Evolutionary conservation across 192 early-diverging fungal genomes (phyloP).

Genomic region (Geosiphon pyriformis): DNA sequence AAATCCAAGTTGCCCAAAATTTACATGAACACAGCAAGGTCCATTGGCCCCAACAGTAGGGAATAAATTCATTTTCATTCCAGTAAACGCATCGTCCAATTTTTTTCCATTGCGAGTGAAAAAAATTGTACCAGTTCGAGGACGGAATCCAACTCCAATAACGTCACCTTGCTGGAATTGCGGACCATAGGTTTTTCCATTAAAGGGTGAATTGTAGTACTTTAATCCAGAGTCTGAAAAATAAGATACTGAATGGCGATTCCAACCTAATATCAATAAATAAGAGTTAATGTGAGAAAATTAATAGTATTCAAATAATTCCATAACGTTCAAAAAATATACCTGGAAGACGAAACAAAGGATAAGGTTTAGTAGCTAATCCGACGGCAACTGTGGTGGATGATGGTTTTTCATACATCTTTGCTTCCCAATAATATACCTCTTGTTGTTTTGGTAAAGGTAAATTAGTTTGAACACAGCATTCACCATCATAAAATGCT

Average conservation of each 20-base stretch:
- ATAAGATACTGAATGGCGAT: conserved; percentile 68
- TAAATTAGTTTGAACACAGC: conserved; percentile 73
- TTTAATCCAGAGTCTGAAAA: conserved; percentile 61
- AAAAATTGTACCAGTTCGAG: conserved; percentile 66
- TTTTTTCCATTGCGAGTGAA: conserved; percentile 72
- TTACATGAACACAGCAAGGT: conserved; percentile 55
- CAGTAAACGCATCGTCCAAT: conserved; percentile 62
- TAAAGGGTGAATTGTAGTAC: conserved; percentile 64
- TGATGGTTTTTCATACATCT: conserved; percentile 67
- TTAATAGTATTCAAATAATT: conserved; percentile 1
- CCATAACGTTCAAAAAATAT: conserved; percentile 5
- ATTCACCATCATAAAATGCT: conserved; percentile 66
- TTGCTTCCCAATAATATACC: conserved; percentile 81
- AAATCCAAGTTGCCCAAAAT: conserved; percentile 76
- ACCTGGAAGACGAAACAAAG: conserved; percentile 62
- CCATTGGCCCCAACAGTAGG: conserved; percentile 56
- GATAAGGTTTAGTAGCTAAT: conserved; percentile 71
- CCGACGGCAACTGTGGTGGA: conserved; percentile 65
- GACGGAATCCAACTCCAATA: conserved; percentile 72
- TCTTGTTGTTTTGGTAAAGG: conserved; percentile 74
- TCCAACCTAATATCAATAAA: conserved; percentile 72
- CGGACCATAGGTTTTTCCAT: conserved; percentile 54
- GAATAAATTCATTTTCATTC: conserved; percentile 67
- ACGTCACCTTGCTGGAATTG: conserved; percentile 69
- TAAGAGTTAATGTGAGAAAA: neutral